A percentile compares a stretch with the other conserved stretches of the same genome.
Conservation (phyloP, 768 basidiomycete genomes). For the Wakefieldia striispora region DNA sequence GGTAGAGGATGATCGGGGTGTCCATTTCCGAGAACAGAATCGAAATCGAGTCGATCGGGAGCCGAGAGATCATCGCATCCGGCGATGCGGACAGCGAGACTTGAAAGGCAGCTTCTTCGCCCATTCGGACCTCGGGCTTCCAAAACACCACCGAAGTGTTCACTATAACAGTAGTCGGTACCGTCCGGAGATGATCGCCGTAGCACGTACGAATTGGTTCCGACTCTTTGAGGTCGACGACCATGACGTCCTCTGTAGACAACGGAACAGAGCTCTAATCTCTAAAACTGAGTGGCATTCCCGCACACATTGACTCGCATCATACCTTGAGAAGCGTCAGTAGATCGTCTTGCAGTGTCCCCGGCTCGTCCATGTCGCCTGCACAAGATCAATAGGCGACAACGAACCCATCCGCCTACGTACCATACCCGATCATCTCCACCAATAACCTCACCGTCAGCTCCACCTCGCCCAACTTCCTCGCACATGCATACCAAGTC, state of each 20-base stretch:
- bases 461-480: conserved; percentile 73
- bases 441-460: conserved; percentile 72
- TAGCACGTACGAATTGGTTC: conserved; percentile 57
- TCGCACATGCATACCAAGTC: conserved; percentile 83
- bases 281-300: neutral
- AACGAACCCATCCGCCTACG: conserved; percentile 10
- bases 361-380: conserved; percentile 46
- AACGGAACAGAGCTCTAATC: conserved; percentile 69
- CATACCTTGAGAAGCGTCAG: conserved; percentile 68
- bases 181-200: neutral
- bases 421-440: conserved; percentile 82
- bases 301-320: neutral
- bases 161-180: conserved; percentile 43
- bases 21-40: conserved; percentile 56
- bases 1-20: conserved; percentile 51
- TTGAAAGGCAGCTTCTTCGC: conserved; percentile 70
- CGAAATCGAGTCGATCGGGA: conserved; percentile 60
- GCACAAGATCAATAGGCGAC: conserved; percentile 9
- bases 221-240: conserved; percentile 63
- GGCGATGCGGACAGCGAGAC: conserved; percentile 56
- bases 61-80: conserved; percentile 44
- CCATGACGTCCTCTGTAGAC: conserved; percentile 50
- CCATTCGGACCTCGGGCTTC: conserved; percentile 57
- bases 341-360: conserved; percentile 64
- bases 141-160: conserved; percentile 70